Evolutionary conservation across 495 filamentous ascomycete species (phyloP).

Genomic region (Trichoderma parareesei): DNA sequence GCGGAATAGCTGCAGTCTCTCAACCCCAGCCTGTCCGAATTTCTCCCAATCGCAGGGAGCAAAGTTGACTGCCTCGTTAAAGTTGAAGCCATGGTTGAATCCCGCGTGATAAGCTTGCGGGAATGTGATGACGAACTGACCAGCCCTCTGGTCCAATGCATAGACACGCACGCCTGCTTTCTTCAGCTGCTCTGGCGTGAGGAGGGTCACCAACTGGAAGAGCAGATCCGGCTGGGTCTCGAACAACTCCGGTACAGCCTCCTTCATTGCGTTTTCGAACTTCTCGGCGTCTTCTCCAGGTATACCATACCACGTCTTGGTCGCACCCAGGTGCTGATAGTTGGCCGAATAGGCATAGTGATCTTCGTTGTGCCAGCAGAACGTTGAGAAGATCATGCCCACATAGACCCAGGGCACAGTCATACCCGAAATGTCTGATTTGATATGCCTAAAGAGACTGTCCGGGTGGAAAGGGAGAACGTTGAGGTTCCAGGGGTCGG

Average conservation of each 20-base stretch:
- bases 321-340: constrained; percentile 97
- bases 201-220: constrained; percentile 91
- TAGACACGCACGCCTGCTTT: constrained; percentile 92
- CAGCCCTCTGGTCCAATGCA: constrained; percentile 87
- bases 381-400: constrained; percentile 99
- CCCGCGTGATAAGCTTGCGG: constrained; percentile 88
- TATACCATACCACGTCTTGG: constrained; percentile 99
- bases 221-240: constrained; percentile 94
- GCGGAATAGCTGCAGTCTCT: constrained; percentile 79
- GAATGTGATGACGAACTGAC: constrained; percentile 93
- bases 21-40: constrained; percentile 77
- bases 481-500: constrained; percentile 94
- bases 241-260: constrained; percentile 92
- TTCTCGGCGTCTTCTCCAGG: constrained; percentile 87
- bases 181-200: constrained; percentile 88
- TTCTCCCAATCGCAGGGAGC: constrained; percentile 96
- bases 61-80: constrained; percentile 99
- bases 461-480: constrained; percentile 84
- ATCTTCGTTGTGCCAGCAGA: constrained; percentile 99
- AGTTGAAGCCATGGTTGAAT: constrained; percentile 97
- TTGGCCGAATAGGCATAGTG: constrained; percentile 98
- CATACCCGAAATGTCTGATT: constrained; percentile 99
- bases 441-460: constrained; percentile 93
- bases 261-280: constrained; percentile 90
- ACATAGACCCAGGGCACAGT: constrained; percentile 99